phyloP scores from a whole-genome alignment of 2,329 filamentous ascomycete genomes.

The Exophiala oligosperma region DNA sequence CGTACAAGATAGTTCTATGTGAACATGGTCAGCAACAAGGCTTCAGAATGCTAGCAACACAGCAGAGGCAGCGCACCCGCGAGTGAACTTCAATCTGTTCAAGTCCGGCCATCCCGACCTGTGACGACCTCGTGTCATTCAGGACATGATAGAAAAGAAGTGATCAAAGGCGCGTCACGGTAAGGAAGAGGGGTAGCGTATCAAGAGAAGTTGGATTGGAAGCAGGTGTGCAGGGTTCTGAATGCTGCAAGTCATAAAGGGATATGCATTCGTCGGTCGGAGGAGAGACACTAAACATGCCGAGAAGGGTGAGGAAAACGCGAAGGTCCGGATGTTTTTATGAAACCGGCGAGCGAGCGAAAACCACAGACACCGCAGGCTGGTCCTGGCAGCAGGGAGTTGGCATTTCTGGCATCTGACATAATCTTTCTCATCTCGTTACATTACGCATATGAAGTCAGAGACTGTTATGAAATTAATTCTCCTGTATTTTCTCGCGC shows the following conservation, averaged over 20 bases:
- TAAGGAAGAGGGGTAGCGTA: not conserved
- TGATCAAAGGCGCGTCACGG: not conserved
- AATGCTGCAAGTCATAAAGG: not conserved
- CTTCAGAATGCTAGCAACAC: not conserved
- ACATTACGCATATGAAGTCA: not conserved
- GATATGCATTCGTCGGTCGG: not conserved
- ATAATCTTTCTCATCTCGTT: conserved; percentile 1
- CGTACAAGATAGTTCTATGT: conserved; percentile 91
- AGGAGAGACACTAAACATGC: conserved; percentile 1
- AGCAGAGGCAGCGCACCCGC: conserved; percentile 64
- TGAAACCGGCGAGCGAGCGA: not conserved
- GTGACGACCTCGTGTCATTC: not conserved
- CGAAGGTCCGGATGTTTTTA: not conserved
- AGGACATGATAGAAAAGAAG: not conserved
- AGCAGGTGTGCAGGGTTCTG: not conserved
- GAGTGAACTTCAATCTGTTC: conserved; percentile 97
- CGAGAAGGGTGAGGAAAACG: not conserved
- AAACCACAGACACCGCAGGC: no score
- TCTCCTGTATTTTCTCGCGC: not conserved
- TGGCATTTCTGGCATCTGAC: conserved; percentile 3
- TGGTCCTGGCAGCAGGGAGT: no score
- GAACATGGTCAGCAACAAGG: not conserved
- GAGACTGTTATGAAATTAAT: no score
- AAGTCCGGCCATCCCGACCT: conserved; percentile 75
- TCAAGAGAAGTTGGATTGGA: not conserved